A percentile compares a stretch with the other conserved stretches of the same genome.
Evolutionary conservation across 179 eudicot species (phyloP).

Genomic region (Spergularia azorica): DNA sequence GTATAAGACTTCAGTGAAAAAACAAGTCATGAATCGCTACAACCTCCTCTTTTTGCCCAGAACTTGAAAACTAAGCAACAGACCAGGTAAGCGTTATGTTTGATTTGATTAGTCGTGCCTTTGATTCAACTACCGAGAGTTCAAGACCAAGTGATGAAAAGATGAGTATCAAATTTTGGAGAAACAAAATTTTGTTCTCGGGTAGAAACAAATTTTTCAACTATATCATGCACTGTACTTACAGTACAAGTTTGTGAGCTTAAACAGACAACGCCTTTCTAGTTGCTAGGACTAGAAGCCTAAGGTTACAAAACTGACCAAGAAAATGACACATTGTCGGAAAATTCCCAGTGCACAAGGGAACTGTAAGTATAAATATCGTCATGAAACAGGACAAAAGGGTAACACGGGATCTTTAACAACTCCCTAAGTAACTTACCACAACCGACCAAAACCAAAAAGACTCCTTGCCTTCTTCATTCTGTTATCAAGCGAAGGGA

Average conservation of each 20-base stretch:
- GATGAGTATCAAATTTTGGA: not conserved
- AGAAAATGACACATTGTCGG: constrained; percentile 15
- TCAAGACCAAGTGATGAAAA: not conserved
- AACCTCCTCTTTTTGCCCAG: not conserved
- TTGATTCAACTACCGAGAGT: not conserved
- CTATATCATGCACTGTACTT: not conserved
- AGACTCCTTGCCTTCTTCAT: constrained; percentile 84
- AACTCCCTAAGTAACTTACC: constrained; percentile 36
- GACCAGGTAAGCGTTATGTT: not conserved
- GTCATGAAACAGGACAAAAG: not conserved
- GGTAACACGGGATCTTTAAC: not conserved
- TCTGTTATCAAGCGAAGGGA: constrained; percentile 84
- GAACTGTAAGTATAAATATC: not conserved
- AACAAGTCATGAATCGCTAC: not conserved
- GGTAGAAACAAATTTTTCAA: not conserved
- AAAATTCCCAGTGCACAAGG: not conserved
- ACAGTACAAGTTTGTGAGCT: not conserved
- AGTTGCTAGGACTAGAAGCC: constrained; percentile 10
- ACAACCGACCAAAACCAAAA: constrained; percentile 62
- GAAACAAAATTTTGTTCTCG: constrained; percentile 26
- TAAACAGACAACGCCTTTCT: not conserved
- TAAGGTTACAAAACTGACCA: constrained; percentile 21
- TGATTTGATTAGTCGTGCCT: not conserved
- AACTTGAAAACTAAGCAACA: not conserved
- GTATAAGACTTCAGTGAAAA: too few relatives aligned